Evolutionary conservation across 2,329 filamentous ascomycete genomes (phyloP).

Genomic region (Trichoderma sp.): DNA sequence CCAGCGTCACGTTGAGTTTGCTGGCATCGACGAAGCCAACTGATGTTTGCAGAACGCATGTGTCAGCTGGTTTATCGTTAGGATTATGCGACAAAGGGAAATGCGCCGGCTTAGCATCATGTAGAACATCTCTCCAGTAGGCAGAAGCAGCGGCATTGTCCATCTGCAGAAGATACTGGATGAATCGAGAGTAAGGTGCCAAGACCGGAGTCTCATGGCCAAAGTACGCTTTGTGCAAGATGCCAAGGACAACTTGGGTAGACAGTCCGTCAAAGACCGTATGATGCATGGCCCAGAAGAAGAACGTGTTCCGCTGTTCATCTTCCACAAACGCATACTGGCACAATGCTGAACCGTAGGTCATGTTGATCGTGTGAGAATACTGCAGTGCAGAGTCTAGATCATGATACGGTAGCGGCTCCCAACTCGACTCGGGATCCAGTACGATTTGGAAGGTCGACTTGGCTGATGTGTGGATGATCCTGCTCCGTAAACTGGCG

Average conservation of each 20-base stretch:
- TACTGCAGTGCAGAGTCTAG: background rate
- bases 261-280: conserved; percentile 16
- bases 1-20: conserved; percentile 23
- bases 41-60: background rate
- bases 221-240: background rate
- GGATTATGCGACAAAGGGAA: background rate
- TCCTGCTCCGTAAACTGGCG: conserved; percentile 17
- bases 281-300: conserved; percentile 17
- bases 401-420: background rate
- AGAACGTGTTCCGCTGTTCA: background rate
- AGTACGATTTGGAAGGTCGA: background rate
- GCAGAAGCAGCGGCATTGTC: background rate
- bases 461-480: conserved; percentile 2
- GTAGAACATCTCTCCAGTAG: background rate
- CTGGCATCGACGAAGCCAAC: background rate
- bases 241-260: background rate
- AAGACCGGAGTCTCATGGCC: background rate
- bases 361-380: background rate
- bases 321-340: conserved; percentile 13
- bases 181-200: background rate
- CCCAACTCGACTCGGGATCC: background rate
- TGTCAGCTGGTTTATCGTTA: background rate
- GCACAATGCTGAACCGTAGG: background rate
- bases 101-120: background rate
- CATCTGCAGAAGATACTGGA: conserved; percentile 7